Conservation (phyloP, 208 protist species). For the Leishmania major region DNA sequence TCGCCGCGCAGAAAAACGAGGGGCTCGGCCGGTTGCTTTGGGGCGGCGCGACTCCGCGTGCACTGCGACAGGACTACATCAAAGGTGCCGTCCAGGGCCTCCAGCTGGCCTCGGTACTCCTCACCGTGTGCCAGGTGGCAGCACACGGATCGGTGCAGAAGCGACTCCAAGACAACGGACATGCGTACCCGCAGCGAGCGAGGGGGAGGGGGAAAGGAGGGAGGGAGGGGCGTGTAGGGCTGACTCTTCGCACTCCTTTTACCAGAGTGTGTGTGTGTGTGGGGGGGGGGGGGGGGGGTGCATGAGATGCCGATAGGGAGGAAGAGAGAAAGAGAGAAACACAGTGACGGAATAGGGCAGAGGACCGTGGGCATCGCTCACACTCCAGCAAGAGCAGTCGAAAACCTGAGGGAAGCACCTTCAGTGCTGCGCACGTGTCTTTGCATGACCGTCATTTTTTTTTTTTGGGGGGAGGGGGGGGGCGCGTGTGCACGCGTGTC, state of each 20-base stretch:
- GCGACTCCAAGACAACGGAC: slow-evolving; percentile 57
- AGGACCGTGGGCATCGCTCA: neutral
- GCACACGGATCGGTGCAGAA: slow-evolving; percentile 50
- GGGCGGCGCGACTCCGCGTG: slow-evolving; percentile 11
- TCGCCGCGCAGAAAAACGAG: slow-evolving; percentile 76
- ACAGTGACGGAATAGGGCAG: neutral
- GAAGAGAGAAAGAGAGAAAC: neutral
- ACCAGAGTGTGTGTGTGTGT: neutral
- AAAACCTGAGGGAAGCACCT: neutral
- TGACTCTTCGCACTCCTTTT: neutral
- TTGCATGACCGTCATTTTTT: too few species aligned
- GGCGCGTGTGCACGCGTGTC: too few species aligned
- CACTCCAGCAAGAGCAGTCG: neutral
- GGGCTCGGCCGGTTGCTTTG: slow-evolving; percentile 12
- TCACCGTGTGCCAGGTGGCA: slow-evolving; percentile 70
- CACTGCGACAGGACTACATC: slow-evolving; percentile 56
- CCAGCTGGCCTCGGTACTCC: slow-evolving; percentile 49
- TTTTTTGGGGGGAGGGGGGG: too few species aligned
- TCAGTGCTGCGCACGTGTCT: too few species aligned
- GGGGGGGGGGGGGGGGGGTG: too few species aligned
- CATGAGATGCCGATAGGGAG: neutral
- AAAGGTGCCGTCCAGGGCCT: slow-evolving; percentile 68
- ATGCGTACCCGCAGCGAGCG: slow-evolving; percentile 13
- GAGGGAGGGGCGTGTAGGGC: neutral
- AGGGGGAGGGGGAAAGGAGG: neutral